Base-by-base conservation (phyloP, 352 stramenopile species). In the Phytophthora citricola region DNA sequence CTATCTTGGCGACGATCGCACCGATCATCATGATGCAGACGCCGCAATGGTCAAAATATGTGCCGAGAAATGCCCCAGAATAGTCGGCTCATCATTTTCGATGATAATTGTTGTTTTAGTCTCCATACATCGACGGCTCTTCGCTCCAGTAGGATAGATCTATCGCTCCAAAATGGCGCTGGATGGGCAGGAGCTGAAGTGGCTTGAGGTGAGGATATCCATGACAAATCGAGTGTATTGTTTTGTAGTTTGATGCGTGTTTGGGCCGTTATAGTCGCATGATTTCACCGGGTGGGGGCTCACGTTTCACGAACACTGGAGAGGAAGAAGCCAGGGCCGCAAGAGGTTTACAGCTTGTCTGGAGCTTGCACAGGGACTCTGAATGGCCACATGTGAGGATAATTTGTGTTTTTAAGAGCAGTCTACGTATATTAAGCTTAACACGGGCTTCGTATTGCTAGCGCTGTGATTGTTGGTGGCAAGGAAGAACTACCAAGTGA, bases 391-490 rank as follows among this genome's bases (percentile, higher is more conserved):
- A 72, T 89, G 83, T 92, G 58, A 32, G 79, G 47, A 45, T 31
- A 44, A 0, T 34, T 54, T 46, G 45, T 43, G 11, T 47, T 5
- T 36, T 43, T 12, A 10, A 32, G 8, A 43, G 32, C 4, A 15
- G 11, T 15, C 26, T 1, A 20, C 11, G 29, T 22, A 38, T 57
- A 54, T 17, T 49, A 17, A 12, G 17, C 44, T 54, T 20, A 20
- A 20, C 17, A 20, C 17, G 17, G 17, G 17, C 5, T 41, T 39
- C 32, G 0, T 47, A 17, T 53, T 40, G 15, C 17, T 46, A 94
- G 85, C 29, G 80, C 69, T 7, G 75, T 91, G 11, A 66, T 94
- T 7, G 70, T 92, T 10, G 82, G 81, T 4, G 84, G 86, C 15
- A 73, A 75, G 22, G 81, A 89, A 41, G 62, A 77, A 1, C 24